Evolutionary conservation across 2,329 filamentous ascomycete species (phyloP).

Genomic region (Aureobasidium namibiae): DNA sequence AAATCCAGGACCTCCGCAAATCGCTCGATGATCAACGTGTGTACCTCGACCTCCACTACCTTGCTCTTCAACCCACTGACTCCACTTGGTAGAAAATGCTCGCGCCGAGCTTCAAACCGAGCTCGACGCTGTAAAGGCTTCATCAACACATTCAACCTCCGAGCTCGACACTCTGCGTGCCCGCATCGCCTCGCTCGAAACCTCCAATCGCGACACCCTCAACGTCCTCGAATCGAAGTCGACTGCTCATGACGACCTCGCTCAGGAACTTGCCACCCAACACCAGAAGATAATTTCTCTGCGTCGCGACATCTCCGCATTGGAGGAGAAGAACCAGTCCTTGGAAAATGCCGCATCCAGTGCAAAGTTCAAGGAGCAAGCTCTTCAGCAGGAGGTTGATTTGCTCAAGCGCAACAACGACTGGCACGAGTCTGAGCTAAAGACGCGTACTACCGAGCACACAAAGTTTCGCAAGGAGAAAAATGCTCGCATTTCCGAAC

Average conservation of each 20-base stretch:
- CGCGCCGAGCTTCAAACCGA: constrained; percentile 73
- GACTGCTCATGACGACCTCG: constrained; percentile 73
- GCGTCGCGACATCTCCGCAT: constrained; percentile 67
- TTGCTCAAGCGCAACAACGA: constrained; percentile 83
- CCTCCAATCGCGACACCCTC: constrained; percentile 84
- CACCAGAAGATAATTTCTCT: constrained; percentile 82
- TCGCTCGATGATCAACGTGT: constrained; percentile 78
- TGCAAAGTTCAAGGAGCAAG: constrained; percentile 84
- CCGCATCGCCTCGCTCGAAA: constrained; percentile 78
- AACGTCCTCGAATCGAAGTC: constrained; percentile 86
- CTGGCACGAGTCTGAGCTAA: constrained; percentile 86
- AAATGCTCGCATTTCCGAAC: constrained; percentile 75
- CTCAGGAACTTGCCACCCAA: constrained; percentile 77
- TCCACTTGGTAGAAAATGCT: constrained; percentile 54
- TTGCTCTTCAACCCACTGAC: constrained; percentile 13
- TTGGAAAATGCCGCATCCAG: constrained; percentile 72
- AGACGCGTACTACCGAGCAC: constrained; percentile 79
- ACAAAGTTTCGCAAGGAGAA: constrained; percentile 93
- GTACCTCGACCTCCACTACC: neutral
- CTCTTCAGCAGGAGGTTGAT: constrained; percentile 81
- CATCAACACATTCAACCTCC: constrained; percentile 61
- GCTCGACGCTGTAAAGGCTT: constrained; percentile 67
- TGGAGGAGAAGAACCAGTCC: constrained; percentile 78
- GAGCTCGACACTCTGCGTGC: constrained; percentile 70
- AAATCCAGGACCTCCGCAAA: constrained; percentile 71